A percentile compares a stretch with the other conserved stretches of the same genome.
These are phyloP conservation scores for Rhodotorula mucilaginosa DNA, from an alignment of 1,284 basidiomycete genomes.

Conservation along the genomic window DNA sequence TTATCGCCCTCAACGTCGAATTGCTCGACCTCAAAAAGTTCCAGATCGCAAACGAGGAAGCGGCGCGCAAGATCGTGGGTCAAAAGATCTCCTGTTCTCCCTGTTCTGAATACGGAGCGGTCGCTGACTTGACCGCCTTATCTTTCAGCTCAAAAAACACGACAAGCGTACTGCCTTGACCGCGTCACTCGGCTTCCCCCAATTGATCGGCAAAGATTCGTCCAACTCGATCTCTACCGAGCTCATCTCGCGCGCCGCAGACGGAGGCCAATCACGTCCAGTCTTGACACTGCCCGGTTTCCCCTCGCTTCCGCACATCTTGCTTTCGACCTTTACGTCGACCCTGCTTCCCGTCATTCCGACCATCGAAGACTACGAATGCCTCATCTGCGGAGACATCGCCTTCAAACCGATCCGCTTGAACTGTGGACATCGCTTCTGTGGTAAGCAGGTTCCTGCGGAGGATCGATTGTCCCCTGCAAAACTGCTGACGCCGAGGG, in stretches of 20 bases:
- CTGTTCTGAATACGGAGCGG: too few relatives aligned
- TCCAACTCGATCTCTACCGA: slow-evolving; percentile 45
- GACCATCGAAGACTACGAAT: slow-evolving; percentile 67
- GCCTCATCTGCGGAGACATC: slow-evolving; percentile 52
- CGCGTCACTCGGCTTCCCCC: slow-evolving; percentile 52
- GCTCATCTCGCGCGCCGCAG: slow-evolving; percentile 40
- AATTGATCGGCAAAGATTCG: slow-evolving; percentile 43
- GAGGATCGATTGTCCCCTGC: too few relatives aligned
- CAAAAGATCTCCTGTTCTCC: neutral
- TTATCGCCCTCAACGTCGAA: slow-evolving; percentile 75
- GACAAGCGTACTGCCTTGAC: slow-evolving; percentile 73
- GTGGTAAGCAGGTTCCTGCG: slow-evolving; percentile 57
- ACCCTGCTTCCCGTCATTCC: slow-evolving; percentile 80
- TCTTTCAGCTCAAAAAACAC: slow-evolving; percentile 74
- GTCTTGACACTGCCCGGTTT: slow-evolving; percentile 45
- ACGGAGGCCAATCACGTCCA: slow-evolving; percentile 42
- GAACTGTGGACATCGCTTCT: slow-evolving; percentile 84
- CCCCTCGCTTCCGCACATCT: slow-evolving; percentile 67
- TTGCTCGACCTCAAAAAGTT: slow-evolving; percentile 78
- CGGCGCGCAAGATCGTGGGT: slow-evolving; percentile 54
- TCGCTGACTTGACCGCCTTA: neutral
- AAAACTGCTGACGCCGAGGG: neutral
- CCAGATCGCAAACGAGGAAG: slow-evolving; percentile 79
- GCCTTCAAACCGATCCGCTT: slow-evolving; percentile 63
- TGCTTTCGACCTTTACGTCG: slow-evolving; percentile 81